Base-by-base conservation (phyloP, 2,329 filamentous ascomycete genomes). In the Sporothrix protearum region DNA sequence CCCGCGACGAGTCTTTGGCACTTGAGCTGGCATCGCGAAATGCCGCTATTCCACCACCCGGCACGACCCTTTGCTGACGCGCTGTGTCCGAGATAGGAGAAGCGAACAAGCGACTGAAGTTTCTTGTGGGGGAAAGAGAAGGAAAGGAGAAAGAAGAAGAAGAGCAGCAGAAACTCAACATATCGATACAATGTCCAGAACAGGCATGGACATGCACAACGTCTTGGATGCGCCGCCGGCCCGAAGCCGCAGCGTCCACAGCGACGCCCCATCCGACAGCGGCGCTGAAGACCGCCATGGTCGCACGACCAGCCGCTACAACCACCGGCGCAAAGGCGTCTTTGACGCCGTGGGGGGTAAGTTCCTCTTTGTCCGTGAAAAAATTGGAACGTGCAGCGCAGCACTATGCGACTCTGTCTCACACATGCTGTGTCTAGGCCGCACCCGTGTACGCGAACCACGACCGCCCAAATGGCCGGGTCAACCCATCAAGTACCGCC, bases 281-380 rank as follows among this genome's bases (percentile, higher is more conserved):
- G 49, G 45, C 64, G 28, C 45, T 7, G 59, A 64, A 12, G 59
- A 22, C 10, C 25, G 25, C 12, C 42, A 45, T 3, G 36, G 64
- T 22, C 33, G n/a, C 22, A 30, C 47, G 12, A 33, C 33, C 47
- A 30, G 49, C 49, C 66, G 33, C 9, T 22, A 14, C 47, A 49
- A 53, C 30, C 36, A 51, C 76, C 78, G 81, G 64, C 76, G 78
- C 63, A 84, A 86, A 53, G 92, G 85, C 25, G 80, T 94, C 25
- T 94, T 91, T 79, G 91, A 94, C 80, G 91, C 90, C 19, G 89
- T 92, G 70, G 90, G 90, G 76, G 90, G 90, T 91, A 78, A 75
- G 80, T 59, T n/a, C 9, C 36, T 67, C 33, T 33, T 33, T 33
- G 1, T 1, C 30, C 36, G 4, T 19, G 5, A 49, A 42, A 4